Base-by-base conservation (phyloP, 2,329 filamentous ascomycete species). In the Incumbomyces delicatus region DNA sequence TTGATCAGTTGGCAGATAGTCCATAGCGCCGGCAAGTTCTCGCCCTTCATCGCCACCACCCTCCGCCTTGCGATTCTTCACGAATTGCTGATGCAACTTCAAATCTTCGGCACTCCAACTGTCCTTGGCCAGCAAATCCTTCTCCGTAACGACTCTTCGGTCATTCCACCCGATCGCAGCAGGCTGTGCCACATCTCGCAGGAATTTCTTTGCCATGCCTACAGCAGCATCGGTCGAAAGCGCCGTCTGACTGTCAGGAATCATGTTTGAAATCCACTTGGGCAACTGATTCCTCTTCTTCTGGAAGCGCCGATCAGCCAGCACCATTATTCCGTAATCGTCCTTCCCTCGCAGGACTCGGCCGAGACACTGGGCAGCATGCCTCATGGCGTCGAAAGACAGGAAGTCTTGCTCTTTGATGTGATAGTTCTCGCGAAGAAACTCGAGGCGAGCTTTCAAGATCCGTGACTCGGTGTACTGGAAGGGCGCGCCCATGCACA, bases 261-360 rank as follows among this genome's bases (percentile, higher is more conserved):
- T 75, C 2, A 85, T 88, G 61, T 94, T 85, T 53, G 83, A 85
- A 60, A 98, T 98, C 92, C 92, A 98, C 63, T 95, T 95, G 10
- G 92, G 92, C 22, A 98, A 73, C 66, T 98, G 94, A 2, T 67
- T 74, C 32, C 88, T 76, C 68, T 96, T 96, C 70, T 92, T 94
- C 62, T 87, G 83, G 65, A 95, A 98, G 14, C 92, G 80, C 35
- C 87, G 82, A 64, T 98, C 92, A 2, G 94, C 92, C 22, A 98
- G 74, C 3, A 98, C 90, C 92, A 98, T 98, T 71, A 98, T 87
- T n/a, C 92, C 92, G 65, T 98, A 98, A 66, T 98, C 92, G 61
- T 98, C 94, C 65, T 98, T 98, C 18, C 92, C 92, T 58, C 92
- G 77, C 52, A 98, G 72, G 36, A 98, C 92, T 62, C 92, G 89